These are phyloP conservation scores for Haberlea rhodopensis DNA, from an alignment of 257 asterid species.

Conservation along the genomic window DNA sequence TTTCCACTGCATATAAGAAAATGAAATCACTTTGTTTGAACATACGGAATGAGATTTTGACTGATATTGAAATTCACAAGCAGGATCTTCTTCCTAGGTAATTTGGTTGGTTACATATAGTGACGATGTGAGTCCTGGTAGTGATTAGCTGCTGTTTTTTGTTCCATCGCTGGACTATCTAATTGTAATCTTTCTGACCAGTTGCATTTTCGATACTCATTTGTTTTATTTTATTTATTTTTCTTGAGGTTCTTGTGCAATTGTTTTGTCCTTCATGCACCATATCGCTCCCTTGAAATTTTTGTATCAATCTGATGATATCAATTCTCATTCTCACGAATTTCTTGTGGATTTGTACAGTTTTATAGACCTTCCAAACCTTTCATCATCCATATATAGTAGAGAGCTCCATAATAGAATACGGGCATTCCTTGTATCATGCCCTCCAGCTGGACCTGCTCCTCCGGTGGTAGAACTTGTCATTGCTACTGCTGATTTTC, in stretches of 20 bases:
- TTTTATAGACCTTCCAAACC: constrained; percentile 88
- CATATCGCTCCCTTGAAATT: not conserved
- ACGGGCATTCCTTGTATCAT: constrained; percentile 72
- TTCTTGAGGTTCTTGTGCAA: not conserved
- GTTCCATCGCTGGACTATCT: not conserved
- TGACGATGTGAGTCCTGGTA: not conserved
- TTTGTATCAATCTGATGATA: not conserved
- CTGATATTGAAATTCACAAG: constrained; percentile 77
- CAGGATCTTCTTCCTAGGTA: constrained; percentile 89
- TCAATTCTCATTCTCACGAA: constrained; percentile 19
- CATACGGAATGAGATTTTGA: constrained; percentile 62
- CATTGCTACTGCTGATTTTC: constrained; percentile 84
- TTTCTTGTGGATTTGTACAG: constrained; percentile 43
- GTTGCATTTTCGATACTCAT: not conserved
- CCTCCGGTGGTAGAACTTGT: constrained; percentile 72
- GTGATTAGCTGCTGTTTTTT: not conserved
- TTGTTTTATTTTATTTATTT: no score
- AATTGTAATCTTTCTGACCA: not conserved
- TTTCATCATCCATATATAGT: constrained; percentile 78
- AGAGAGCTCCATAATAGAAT: constrained; percentile 70
- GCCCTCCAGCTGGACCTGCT: constrained; percentile 82
- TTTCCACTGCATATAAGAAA: constrained; percentile 78
- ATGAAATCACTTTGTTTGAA: constrained; percentile 65
- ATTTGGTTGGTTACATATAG: constrained; percentile 1
- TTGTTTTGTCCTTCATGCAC: not conserved